These are phyloP conservation scores for Paracoccidioides lutzii DNA, from an alignment of 2,329 filamentous ascomycete species.

Conservation along the genomic window DNA sequence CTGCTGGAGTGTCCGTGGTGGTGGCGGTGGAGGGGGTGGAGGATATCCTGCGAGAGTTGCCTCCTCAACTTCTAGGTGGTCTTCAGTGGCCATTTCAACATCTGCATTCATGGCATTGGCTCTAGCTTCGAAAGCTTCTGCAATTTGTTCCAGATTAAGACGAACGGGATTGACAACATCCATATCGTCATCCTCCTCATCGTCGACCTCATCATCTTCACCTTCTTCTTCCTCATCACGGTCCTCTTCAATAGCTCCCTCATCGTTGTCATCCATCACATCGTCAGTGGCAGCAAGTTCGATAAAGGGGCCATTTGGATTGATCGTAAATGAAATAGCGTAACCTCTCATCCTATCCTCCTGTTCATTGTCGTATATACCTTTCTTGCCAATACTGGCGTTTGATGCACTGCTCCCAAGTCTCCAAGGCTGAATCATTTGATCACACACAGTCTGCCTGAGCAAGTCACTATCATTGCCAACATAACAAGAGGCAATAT, in stretches of 20 bases:
- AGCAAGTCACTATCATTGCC: slow-evolving; percentile 68
- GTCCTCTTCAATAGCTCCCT: slow-evolving; percentile 21
- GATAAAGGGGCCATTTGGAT: background rate
- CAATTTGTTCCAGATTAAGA: slow-evolving; percentile 14
- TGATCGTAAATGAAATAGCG: background rate
- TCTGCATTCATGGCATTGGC: slow-evolving; percentile 31
- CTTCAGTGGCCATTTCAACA: slow-evolving; percentile 45
- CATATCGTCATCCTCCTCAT: slow-evolving; percentile 13
- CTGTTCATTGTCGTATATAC: slow-evolving; percentile 67
- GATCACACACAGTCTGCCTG: slow-evolving; percentile 73
- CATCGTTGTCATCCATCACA: background rate
- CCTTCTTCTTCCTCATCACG: slow-evolving; percentile 32
- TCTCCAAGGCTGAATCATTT: slow-evolving; percentile 77
- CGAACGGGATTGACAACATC: slow-evolving; percentile 33
- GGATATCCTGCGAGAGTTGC: slow-evolving; percentile 66
- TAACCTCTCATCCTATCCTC: slow-evolving; percentile 27
- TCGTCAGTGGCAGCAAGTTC: slow-evolving; percentile 12
- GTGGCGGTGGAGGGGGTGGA: slow-evolving; percentile 49
- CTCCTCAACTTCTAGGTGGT: slow-evolving; percentile 61
- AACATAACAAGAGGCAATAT: slow-evolving; percentile 81
- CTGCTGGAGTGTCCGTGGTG: slow-evolving; percentile 33
- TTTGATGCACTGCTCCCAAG: slow-evolving; percentile 75
- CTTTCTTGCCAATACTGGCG: slow-evolving; percentile 60
- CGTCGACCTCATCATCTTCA: slow-evolving; percentile 29
- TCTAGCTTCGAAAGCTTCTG: background rate